These are phyloP conservation scores for Geotrichum klebahnii DNA, from an alignment of 1,139 yeast species.

Conservation along the genomic window DNA sequence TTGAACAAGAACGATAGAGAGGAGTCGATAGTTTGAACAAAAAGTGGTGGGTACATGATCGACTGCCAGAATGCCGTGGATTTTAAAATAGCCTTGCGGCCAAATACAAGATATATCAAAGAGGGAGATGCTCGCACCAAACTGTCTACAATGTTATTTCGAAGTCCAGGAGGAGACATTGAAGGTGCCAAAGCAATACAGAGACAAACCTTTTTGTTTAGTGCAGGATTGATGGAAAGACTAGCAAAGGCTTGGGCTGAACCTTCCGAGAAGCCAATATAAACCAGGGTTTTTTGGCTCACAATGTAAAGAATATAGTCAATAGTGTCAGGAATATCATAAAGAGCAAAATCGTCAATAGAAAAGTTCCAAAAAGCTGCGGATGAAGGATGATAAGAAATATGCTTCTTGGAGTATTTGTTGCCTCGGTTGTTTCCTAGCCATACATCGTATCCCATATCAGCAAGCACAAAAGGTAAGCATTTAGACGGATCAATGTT, in stretches of 20 bases:
- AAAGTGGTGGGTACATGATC: slow-evolving; percentile 79
- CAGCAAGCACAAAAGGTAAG: slow-evolving; percentile 72
- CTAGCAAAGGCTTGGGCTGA: slow-evolving; percentile 88
- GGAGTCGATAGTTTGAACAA: slow-evolving; percentile 64
- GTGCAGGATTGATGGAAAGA: slow-evolving; percentile 61
- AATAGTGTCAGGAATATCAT: slow-evolving; percentile 74
- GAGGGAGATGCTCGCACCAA: slow-evolving; percentile 76
- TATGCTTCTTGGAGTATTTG: slow-evolving; percentile 65
- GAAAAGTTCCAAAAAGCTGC: slow-evolving; percentile 75
- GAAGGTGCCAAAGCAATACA: slow-evolving; percentile 89
- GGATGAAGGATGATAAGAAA: slow-evolving; percentile 44
- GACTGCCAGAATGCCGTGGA: slow-evolving; percentile 79
- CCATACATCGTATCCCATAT: slow-evolving; percentile 88
- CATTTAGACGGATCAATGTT: slow-evolving; percentile 53
- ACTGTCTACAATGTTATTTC: slow-evolving; percentile 70
- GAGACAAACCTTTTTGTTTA: slow-evolving; percentile 64
- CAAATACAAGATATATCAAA: slow-evolving; percentile 68
- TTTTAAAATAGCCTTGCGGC: slow-evolving; percentile 66
- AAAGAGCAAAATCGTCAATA: slow-evolving; percentile 78
- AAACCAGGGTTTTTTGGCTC: slow-evolving; percentile 47
- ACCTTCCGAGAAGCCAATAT: slow-evolving; percentile 88
- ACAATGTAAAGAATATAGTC: slow-evolving; percentile 56
- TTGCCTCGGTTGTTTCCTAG: slow-evolving; percentile 87
- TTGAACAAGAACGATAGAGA: slow-evolving; percentile 65
- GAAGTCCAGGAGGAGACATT: slow-evolving; percentile 83